Evolutionary conservation across 352 stramenopile genomes (phyloP).

Genomic region (Achlya hypogyna): DNA sequence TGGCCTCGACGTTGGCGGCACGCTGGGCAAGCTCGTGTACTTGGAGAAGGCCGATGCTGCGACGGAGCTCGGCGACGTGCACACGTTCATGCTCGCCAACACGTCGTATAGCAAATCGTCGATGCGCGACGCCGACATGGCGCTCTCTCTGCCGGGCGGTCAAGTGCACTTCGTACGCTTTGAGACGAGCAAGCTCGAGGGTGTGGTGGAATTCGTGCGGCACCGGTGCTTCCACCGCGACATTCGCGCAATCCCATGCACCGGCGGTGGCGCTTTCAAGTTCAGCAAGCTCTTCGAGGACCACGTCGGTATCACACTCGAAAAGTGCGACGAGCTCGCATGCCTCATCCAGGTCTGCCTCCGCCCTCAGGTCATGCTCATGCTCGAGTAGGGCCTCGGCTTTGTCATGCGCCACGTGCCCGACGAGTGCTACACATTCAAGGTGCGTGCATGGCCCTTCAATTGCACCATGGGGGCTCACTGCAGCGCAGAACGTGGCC

Average conservation of each 20-base stretch:
- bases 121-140: slow-evolving; percentile 36
- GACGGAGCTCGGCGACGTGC: slow-evolving; percentile 20
- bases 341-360: slow-evolving; percentile 73
- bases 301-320: slow-evolving; percentile 86
- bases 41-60: slow-evolving; percentile 79
- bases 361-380: no score
- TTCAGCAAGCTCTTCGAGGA: slow-evolving; percentile 79
- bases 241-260: slow-evolving; percentile 85
- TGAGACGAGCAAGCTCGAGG: slow-evolving; percentile 56
- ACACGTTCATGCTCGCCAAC: slow-evolving; percentile 29
- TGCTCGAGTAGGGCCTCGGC: slow-evolving; percentile 82
- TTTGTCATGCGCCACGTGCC: slow-evolving; percentile 90
- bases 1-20: slow-evolving; percentile 90
- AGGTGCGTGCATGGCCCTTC: slow-evolving; percentile 28
- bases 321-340: slow-evolving; percentile 95
- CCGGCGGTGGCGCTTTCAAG: slow-evolving; percentile 95
- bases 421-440: slow-evolving; percentile 96
- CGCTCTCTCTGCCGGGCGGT: slow-evolving; percentile 76
- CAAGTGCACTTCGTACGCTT: slow-evolving; percentile 93
- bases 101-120: slow-evolving; percentile 45
- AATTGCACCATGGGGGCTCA: neutral
- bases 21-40: slow-evolving; percentile 90
- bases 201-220: slow-evolving; percentile 56
- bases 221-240: slow-evolving; percentile 83
- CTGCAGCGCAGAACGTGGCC: slow-evolving; percentile 33